Percentiles rank a stretch among this genome's conserved stretches.
These are phyloP conservation scores for Populus nigra DNA, from an alignment of 345 rosid genomes.

Conservation along the genomic window DNA sequence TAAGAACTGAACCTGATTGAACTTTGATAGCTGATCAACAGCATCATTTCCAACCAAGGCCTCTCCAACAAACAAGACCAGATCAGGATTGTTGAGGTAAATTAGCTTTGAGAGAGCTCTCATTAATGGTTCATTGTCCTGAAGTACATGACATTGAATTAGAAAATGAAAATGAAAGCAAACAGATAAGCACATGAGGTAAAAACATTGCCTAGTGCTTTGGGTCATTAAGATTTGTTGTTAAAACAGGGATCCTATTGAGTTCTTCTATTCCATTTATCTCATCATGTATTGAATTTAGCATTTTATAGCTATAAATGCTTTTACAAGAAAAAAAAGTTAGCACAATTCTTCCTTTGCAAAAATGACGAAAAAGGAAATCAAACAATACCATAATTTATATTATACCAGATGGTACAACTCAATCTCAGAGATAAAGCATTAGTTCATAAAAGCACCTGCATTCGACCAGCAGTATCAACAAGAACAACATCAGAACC, in stretches of 20 bases:
- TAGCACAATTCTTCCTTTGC: not conserved
- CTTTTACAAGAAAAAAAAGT: not conserved
- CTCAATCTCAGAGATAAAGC: not conserved
- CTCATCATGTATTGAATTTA: not conserved
- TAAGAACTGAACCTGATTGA: conserved; percentile 67
- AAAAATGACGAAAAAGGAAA: not conserved
- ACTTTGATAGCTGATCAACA: conserved; percentile 90
- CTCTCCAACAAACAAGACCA: conserved; percentile 97
- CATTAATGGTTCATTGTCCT: conserved; percentile 98
- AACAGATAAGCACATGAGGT: not conserved
- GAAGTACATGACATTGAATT: conserved; percentile 11
- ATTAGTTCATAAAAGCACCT: conserved; percentile 34
- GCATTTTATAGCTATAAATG: not conserved
- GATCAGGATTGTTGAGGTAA: conserved; percentile 78
- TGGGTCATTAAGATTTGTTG: not conserved
- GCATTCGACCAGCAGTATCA: conserved; percentile 99
- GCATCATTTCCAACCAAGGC: conserved; percentile 98
- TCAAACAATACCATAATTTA: not conserved
- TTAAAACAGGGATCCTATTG: not conserved
- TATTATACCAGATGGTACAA: not conserved
- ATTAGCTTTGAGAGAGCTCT: conserved; percentile 95
- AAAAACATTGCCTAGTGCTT: not conserved
- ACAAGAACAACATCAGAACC: conserved; percentile 97
- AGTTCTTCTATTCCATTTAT: not conserved
- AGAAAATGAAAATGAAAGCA: not conserved